Evolutionary conservation across 2,329 filamentous ascomycete species (phyloP), one percentile per base, ranked within the genome.

Genomic region (Fusarium coicis): DNA sequence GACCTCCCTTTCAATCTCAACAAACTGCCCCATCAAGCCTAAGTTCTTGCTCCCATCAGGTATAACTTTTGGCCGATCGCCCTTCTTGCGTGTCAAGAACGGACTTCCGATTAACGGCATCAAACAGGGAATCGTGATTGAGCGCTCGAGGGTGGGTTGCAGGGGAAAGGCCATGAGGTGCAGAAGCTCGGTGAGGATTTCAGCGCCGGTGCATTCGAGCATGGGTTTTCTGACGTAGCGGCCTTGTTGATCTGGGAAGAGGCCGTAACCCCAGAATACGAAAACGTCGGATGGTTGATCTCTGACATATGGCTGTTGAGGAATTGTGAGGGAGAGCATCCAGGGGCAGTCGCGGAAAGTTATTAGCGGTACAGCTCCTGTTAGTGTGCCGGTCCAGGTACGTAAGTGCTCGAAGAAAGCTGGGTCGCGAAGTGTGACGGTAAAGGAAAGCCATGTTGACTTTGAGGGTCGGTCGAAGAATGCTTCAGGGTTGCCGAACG

Each of bases 391-490:
- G 0, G 76, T 74, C 76, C 76, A 78, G 21, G 37, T 50, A n/a
- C 68, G 66, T 7, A 78, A 36, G 37, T 78, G 43, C n/a, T 77
- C 37, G 9, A 71, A 77, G 56, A 78, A 78, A 3, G 59, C 64
- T 19, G 57, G 46, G 26, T 78, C 75, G 7, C 61, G 74, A n/a
- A 78, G 66, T 0, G 76, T 78, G 1, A 74, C 65, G 1, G 76
- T 78, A 32, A 78, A 78, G 7, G 76, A 78, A 15, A 78, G 72
- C 76, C 76, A 78, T 4, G 71, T 78, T 15, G 76, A 78, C 52
- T 78, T 78, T 30, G 74, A 77, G 0, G 76, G 76, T 2, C 76
- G 73, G n/a, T 78, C 76, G 46, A 78, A 78, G 59, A 78, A 78
- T 4, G 67, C 76, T 18, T 78, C 74, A 0, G 76, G 76, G 44